Percentiles rank a stretch among this genome's conserved stretches.
Evolutionary conservation across 805 yeast genomes (phyloP).

Genomic region (Metschnikowia hibisci): DNA sequence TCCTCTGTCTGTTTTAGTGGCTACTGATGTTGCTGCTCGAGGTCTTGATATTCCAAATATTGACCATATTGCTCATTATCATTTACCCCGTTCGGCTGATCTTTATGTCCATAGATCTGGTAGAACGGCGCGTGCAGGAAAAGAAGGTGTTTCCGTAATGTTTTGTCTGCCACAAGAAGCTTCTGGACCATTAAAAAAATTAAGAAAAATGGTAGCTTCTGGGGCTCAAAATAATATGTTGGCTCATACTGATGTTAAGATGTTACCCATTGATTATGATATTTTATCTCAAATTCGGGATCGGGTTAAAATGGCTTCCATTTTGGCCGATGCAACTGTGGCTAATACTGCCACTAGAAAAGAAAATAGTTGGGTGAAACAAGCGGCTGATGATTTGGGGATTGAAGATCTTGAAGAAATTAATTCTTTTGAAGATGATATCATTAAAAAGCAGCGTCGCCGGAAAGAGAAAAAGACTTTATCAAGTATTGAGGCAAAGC

Average conservation of each 20-base stretch:
- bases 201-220: slow-evolving; percentile 54
- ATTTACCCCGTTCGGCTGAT: slow-evolving; percentile 91
- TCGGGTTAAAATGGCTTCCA: slow-evolving; percentile 64
- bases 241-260: slow-evolving; percentile 50
- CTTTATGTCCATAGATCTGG: slow-evolving; percentile 95
- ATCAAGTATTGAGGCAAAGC: slow-evolving; percentile 45
- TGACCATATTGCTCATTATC: slow-evolving; percentile 93
- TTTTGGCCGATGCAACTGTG: slow-evolving; percentile 69
- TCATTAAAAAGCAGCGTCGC: slow-evolving; percentile 58
- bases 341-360: slow-evolving; percentile 56
- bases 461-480: slow-evolving; percentile 40
- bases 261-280: slow-evolving; percentile 73
- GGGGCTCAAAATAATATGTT: slow-evolving; percentile 26
- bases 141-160: slow-evolving; percentile 91
- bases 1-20: slow-evolving; percentile 67
- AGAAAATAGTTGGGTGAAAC: slow-evolving; percentile 76
- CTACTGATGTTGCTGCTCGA: slow-evolving; percentile 98
- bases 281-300: slow-evolving; percentile 66
- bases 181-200: slow-evolving; percentile 76
- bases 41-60: slow-evolving; percentile 91
- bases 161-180: slow-evolving; percentile 93
- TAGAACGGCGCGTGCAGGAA: slow-evolving; percentile 96
- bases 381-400: slow-evolving; percentile 93
- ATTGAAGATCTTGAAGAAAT: slow-evolving; percentile 65
- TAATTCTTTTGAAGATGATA: slow-evolving; percentile 60